phyloP scores from a whole-genome alignment of 1,139 yeast genomes.

The Hyphopichia buzzinii region DNA sequence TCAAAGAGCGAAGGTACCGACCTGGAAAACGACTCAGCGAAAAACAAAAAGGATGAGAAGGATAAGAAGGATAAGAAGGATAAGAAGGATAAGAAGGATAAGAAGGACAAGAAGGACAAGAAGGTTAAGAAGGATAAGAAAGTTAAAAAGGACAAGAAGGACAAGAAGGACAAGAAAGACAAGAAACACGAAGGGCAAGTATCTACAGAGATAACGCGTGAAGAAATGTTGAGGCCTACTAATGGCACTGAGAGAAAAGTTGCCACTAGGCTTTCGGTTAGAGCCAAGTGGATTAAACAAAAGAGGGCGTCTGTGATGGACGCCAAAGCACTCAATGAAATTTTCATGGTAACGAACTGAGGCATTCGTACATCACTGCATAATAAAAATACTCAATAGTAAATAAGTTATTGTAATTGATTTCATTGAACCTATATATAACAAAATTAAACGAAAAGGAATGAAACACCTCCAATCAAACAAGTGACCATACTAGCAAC shows the following conservation, averaged over 20 bases:
- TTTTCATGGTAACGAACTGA: constrained; percentile 73
- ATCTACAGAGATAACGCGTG: constrained; percentile 23
- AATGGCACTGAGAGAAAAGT: constrained; percentile 29
- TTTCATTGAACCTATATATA: too few relatives aligned
- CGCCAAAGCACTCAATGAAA: constrained; percentile 82
- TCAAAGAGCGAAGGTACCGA: constrained; percentile 21
- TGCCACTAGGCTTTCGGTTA: constrained; percentile 68
- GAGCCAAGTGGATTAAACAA: constrained; percentile 84
- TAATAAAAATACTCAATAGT: too few relatives aligned
- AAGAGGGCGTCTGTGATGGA: constrained; percentile 91
- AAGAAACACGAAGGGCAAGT: constrained; percentile 7
- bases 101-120: constrained; percentile 18
- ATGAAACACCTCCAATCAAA: constrained; percentile 39
- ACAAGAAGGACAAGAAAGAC: constrained; percentile 13
- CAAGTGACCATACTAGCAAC: constrained; percentile 32
- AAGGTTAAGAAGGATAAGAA: constrained; percentile 14
- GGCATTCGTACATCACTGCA: too few relatives aligned
- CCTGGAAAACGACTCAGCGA: too few relatives aligned
- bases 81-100: constrained; percentile 21
- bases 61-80: constrained; percentile 26
- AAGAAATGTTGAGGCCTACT: constrained; percentile 38
- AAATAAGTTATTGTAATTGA: too few relatives aligned
- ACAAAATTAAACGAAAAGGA: constrained; percentile 27
- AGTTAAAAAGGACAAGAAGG: constrained; percentile 18
- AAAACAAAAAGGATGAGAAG: constrained; percentile 27